phyloP scores from a whole-genome alignment of 225 moss, liverwort and hornwort species.

The Pseudoscleropodium purum region DNA sequence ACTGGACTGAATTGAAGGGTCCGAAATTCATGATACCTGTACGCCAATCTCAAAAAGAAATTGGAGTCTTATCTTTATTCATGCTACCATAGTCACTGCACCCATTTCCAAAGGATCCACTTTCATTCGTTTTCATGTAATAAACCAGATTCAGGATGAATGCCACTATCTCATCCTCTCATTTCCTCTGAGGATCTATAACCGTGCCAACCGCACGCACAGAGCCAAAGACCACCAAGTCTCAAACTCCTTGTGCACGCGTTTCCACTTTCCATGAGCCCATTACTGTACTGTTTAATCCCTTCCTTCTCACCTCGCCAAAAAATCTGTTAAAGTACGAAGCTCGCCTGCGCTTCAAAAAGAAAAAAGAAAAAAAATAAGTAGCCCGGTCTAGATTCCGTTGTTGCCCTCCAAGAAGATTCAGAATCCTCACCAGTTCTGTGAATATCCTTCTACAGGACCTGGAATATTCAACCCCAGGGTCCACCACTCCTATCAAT shows the following conservation, averaged over 20 bases:
- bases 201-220: not conserved
- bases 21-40: not conserved
- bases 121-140: not conserved
- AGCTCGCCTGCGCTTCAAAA: not conserved
- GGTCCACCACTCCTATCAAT: not conserved
- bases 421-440: not conserved
- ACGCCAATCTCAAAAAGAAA: not conserved
- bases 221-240: not conserved
- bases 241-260: not conserved
- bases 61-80: not conserved
- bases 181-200: not conserved
- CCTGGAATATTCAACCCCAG: not conserved
- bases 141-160: not conserved
- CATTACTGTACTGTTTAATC: not conserved
- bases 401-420: not conserved
- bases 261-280: not conserved
- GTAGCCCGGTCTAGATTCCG: not conserved
- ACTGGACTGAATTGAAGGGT: not conserved
- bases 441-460: too few relatives aligned
- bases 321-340: not conserved
- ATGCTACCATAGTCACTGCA: not conserved
- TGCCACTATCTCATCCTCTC: not conserved
- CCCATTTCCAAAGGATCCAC: not conserved
- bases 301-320: not conserved
- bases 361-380: not conserved